phyloP scores from a whole-genome alignment of 1,139 yeast genomes.

The Suhomyces bolitotheri region DNA sequence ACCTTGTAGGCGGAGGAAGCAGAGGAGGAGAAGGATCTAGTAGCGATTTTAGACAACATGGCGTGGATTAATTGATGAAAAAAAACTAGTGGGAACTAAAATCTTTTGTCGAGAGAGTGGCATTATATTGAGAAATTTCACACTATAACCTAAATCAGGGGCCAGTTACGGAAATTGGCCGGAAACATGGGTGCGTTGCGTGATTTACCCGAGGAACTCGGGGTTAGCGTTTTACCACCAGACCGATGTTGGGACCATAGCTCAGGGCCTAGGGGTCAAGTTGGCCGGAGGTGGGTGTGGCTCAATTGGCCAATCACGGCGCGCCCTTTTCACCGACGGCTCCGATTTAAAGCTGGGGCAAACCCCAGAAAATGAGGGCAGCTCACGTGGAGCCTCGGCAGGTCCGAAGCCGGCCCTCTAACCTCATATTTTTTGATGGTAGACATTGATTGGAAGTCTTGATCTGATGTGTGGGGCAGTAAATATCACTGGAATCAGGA shows the following conservation, averaged over 20 bases:
- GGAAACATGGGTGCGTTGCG: no score
- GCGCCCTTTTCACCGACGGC: constrained; percentile 11
- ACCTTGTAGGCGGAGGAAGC: constrained; percentile 69
- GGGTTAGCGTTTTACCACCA: no score
- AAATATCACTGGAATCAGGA: no score
- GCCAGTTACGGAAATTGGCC: no score
- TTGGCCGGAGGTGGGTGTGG: neutral
- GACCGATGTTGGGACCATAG: constrained; percentile 1
- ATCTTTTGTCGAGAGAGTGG: constrained; percentile 8
- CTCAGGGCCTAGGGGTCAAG: neutral
- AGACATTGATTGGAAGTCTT: no score
- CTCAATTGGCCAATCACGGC: constrained; percentile 10
- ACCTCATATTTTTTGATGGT: no score
- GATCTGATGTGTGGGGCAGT: no score
- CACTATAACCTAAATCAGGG: neutral
- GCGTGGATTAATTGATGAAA: constrained; percentile 3
- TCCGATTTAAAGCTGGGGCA: constrained; percentile 5
- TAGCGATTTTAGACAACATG: constrained; percentile 53
- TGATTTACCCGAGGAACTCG: neutral
- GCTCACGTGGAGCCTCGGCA: constrained; percentile 1
- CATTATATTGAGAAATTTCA: constrained; percentile 9
- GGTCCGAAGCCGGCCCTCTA: neutral
- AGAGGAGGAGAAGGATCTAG: constrained; percentile 70
- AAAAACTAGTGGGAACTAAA: constrained; percentile 7
- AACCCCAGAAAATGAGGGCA: constrained; percentile 3